Conservation (phyloP, 2,329 filamentous ascomycete species). For the Cryphonectria parasitica region DNA sequence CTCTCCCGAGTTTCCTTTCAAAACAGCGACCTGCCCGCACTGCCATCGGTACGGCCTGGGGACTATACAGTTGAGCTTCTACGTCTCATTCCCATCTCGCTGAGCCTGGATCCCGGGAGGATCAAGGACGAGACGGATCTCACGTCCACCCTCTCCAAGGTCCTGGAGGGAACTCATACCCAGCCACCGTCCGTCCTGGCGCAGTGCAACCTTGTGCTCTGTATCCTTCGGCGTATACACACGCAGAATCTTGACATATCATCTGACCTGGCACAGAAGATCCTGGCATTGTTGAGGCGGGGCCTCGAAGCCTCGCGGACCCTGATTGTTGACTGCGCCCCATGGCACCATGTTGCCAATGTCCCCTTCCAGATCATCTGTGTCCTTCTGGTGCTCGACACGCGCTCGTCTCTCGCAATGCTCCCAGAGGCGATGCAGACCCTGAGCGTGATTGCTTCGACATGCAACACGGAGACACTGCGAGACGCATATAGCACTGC, state of each 20-base stretch:
- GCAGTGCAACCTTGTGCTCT: constrained; percentile 59
- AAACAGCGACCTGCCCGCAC: constrained; percentile 43
- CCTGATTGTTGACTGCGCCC: constrained; percentile 48
- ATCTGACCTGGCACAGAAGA: constrained; percentile 46
- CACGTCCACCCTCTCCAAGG: constrained; percentile 44
- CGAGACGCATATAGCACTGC: constrained; percentile 59
- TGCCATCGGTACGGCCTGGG: constrained; percentile 43
- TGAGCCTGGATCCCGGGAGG: constrained; percentile 56
- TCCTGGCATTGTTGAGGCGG: constrained; percentile 49
- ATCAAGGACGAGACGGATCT: constrained; percentile 47
- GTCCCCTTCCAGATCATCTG: constrained; percentile 64
- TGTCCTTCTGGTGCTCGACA: constrained; percentile 59
- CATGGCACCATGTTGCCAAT: constrained; percentile 65
- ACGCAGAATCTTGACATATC: constrained; percentile 53
- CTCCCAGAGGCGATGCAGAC: constrained; percentile 56
- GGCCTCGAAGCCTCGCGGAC: constrained; percentile 52
- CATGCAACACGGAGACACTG: constrained; percentile 52
- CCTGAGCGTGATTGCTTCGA: constrained; percentile 45
- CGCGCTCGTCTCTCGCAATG: constrained; percentile 49
- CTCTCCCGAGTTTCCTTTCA: constrained; percentile 54
- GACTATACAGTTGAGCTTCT: constrained; percentile 54
- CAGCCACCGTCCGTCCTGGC: constrained; percentile 49
- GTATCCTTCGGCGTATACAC: constrained; percentile 58
- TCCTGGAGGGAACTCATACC: constrained; percentile 46
- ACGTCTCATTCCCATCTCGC: constrained; percentile 56